Evolutionary conservation across 2,329 filamentous ascomycete genomes (phyloP), one percentile per base, ranked within the genome.

Genomic region (Hypoxylon sp.): DNA sequence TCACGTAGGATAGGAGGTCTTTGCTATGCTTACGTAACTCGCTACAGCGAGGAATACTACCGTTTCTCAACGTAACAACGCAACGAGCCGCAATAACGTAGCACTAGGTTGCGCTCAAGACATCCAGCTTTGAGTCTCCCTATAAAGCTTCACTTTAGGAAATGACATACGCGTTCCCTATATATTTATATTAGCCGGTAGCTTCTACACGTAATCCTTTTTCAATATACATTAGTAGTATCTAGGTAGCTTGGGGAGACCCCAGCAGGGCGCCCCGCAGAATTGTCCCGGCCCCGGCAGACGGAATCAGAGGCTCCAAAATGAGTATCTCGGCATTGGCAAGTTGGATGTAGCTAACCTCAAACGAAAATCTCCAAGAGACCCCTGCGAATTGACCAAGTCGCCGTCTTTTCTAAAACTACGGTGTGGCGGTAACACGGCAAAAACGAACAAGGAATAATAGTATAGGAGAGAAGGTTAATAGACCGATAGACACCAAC

Each of bases 111-210:
- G 31, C 11, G n/a, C 37, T 35, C 27, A 44, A 29, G 32, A 64
- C 21, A 32, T 51, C 11, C 6, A 42, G n/a, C 51, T 46, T 32
- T 17, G n/a, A 56, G n/a, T 13, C 13, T 53, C 8, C 3, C 27
- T 13, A 54, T 52, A 27, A 32, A 21, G 1, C 24, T 46, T 21
- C 32, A 24, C 19, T 42, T 35, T 35, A 10, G 32, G 19, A 57
- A 50, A 42, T 51, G 52, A 17, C 39, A 56, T 68, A 68, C 56
- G 57, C 53, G 62, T 62, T 55, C 61, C 39, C 10, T 57, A 48
- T 57, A 62, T 57, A 57, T 58, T 15, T 32, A 58, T 60, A 69
- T 69, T 69, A 69, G 48, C 62, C 66, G 62, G 35, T 56, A 51
- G n/a, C 29, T 19, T 55, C 11, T 52, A 51, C 51, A 66, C 66